Evolutionary conservation across 202 grass and related monocot genomes (phyloP), one percentile per base, ranked within the genome.

Genomic region (Setaria viridis): DNA sequence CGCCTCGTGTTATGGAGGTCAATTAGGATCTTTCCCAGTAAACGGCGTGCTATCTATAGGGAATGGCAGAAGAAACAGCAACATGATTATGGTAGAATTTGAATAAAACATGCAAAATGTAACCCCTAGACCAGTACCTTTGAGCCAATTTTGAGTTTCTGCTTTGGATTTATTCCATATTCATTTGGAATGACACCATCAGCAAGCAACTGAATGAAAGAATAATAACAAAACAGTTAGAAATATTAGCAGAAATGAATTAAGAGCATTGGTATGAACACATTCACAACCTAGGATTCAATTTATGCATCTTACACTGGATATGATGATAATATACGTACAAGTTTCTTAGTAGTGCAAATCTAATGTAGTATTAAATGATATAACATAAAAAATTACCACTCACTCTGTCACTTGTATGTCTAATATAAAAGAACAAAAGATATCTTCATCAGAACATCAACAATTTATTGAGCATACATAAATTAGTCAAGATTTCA

Each of bases 101-200:
- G 41, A 80, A 68, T 56, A 76, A 42, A 66, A 56, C 69, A 76
- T 78, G 58, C 58, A 83, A 34, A 67, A 64, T 65, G 30, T 9
- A 46, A 58, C 50, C 33, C 59, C 84, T 62, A 46, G 42, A 70
- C 42, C 51, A 66, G 30, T 95, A 98, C 93, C 96, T 98, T 98
- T 80, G 93, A 98, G 64, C 96, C 96, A 91, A 95, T 94, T 90
- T 93, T 92, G 67, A 98, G 90, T 93, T 95, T 98, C 79, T 98
- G 96, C 74, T 91, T 93, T 32, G 88, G 90, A 89, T 95, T 95
- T 86, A 91, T 94, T 48, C 96, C 96, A 42, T 95, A 98, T 77
- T 98, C 93, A 46, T 98, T 98, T 80, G 93, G 96, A 89, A 98
- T 98, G 49, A 98, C 96, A 79, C 93, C 89, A 92, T 98, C 96